Base-by-base conservation (phyloP, 1,139 yeast genomes). In the Debaryomyces subglobosus region DNA sequence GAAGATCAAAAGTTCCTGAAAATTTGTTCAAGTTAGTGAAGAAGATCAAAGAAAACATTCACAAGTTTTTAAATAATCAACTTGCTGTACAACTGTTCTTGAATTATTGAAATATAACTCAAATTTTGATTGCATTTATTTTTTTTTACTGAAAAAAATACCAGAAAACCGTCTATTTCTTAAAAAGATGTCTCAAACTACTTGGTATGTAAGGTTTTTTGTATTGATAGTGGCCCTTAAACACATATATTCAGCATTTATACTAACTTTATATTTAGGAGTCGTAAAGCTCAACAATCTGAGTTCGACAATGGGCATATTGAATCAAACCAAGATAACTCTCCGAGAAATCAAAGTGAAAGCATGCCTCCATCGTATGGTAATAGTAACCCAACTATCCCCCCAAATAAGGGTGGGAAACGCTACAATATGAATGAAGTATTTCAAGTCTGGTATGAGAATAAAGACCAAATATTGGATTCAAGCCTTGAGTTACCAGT, bases 361-460 rank as follows among this genome's bases (percentile, higher is more conserved):
- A 7, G 25, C 13, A 23, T 40, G 35, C 15, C 41, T 3, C 24
- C 27, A 20, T 23, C 38, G 7, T n/a, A 15, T 37, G 33, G 9
- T 12, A 35, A 39, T 23, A 36, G 36, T 32, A 27, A 25, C 21
- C 27, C 38, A 13, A 59, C 68, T 45, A 71, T 75, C 43, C 77
- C 78, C 9, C 62, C 68, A 35, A 76, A 76, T 54, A 65, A 63
- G 47, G 71, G 66, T 23, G 65, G 77, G 43, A 65, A 70, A 53
- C 59, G 65, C 42, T 84, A 84, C 55, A 60, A 79, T 12, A 69
- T 82, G 63, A 75, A 77, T 32, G 83, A 84, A 53, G 77, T 84
- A 54, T 72, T 84, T 51, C 69, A 74, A 34, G 77, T 83, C 16
- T 84, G 84, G 79, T 65, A 71, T 30, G 68, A 72, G 34, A 71